Evolutionary conservation across 495 filamentous ascomycete species (phyloP), one percentile per base, ranked within the genome.

Genomic region (Penicillium chermesinum): DNA sequence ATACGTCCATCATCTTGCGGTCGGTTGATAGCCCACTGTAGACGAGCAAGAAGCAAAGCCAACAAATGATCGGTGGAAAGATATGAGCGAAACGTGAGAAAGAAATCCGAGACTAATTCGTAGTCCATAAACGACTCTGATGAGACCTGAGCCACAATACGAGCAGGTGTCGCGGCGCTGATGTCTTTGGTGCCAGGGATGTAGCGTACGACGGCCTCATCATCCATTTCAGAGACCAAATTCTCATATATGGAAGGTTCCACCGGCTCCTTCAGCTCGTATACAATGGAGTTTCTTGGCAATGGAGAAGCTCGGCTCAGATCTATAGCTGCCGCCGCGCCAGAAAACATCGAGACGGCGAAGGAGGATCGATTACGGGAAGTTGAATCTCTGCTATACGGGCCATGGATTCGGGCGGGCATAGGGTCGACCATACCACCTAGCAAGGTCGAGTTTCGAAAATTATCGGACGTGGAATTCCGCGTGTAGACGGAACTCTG

Each of bases 51-150:
- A 7, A 99, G 74, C 71, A 95, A 86, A 38, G 82, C 80, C 12
- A 93, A 76, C 2, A 99, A 77, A 52, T 91, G 85, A 12, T 73
- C 71, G 0, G 86, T 72, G 1, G 87, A 80, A 47, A 97, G 69
- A 58, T 95, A 99, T 6, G 82, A 78, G 18, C 93, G 88, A 55
- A 86, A 97, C 1, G 94, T 97, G 32, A 98, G 81, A 59, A 99
- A 99, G 72, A 99, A 99, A 65, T 97, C 93, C 0, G 94, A 96
- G 1, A 99, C 78, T 5, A 99, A 79, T 61, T 97, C 91, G 65
- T 99, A 99, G 64, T 99, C 93, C 51, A 99, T 80, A 63, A 97
- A 96, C 40, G 81, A 86, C 15, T 91, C 88, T 14, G 94, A 97
- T 3, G 93, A 97, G 49, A 99, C 95, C 65, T 99, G 89, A n/a